A percentile compares a stretch with the other conserved stretches of the same genome.
Conservation (phyloP, 2,329 filamentous ascomycete genomes). For the Xenoacremonium recifei region DNA sequence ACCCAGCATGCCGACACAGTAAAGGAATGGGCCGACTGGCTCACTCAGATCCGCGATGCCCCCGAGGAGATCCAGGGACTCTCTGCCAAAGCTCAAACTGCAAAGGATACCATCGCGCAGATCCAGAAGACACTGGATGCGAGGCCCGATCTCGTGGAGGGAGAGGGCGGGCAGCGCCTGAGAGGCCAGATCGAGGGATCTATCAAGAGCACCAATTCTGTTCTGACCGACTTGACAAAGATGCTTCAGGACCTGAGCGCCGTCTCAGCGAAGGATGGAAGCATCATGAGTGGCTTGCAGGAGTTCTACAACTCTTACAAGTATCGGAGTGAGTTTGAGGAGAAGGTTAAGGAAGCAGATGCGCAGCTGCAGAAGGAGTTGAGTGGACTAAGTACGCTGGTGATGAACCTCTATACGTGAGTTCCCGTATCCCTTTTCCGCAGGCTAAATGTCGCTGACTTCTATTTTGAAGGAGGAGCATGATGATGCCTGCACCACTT, state of each 20-base stretch:
- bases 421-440: constrained; percentile 2
- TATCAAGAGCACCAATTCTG: constrained; percentile 23
- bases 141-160: constrained; percentile 30
- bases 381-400: constrained; percentile 24
- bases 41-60: constrained; percentile 29
- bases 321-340: constrained; percentile 31
- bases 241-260: constrained; percentile 27
- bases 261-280: constrained; percentile 18
- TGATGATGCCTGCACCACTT: constrained; percentile 27
- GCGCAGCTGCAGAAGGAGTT: constrained; percentile 28
- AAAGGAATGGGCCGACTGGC: constrained; percentile 34
- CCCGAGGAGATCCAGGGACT: constrained; percentile 30
- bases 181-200: constrained; percentile 28
- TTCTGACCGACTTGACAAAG: constrained; percentile 29
- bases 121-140: constrained; percentile 28
- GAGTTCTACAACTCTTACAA: constrained; percentile 34
- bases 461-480: constrained; percentile 18
- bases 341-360: constrained; percentile 30
- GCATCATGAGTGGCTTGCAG: constrained; percentile 19
- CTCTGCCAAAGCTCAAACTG: constrained; percentile 24
- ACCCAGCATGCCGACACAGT: constrained; percentile 29
- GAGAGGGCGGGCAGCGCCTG: constrained; percentile 25
- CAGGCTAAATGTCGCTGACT: background rate
- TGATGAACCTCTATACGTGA: constrained; percentile 34
- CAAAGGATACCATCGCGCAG: constrained; percentile 30